These are phyloP conservation scores for Fraxinus xanthoxyloides DNA, from an alignment of 305 asterid genomes.

Conservation along the genomic window DNA sequence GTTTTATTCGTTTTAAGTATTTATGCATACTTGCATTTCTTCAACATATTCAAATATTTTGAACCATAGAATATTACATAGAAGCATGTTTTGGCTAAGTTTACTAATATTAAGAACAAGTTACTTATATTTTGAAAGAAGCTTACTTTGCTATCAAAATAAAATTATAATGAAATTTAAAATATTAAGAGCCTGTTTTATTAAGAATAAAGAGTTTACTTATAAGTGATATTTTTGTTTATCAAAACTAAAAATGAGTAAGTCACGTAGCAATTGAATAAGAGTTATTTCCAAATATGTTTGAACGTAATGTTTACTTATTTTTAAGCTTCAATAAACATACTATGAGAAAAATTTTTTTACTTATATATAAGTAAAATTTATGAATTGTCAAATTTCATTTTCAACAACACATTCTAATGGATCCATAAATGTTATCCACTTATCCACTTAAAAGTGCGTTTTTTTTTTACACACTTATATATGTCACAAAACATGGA, in stretches of 20 bases:
- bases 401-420: neutral
- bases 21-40: neutral
- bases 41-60: neutral
- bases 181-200: neutral
- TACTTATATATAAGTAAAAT: too few relatives aligned
- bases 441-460: too few relatives aligned
- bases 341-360: too few relatives aligned
- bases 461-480: too few relatives aligned
- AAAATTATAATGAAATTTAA: too few relatives aligned
- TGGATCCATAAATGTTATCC: too few relatives aligned
- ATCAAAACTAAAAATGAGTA: neutral
- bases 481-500: too few relatives aligned
- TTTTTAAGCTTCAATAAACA: too few relatives aligned
- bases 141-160: neutral
- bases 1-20: neutral
- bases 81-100: neutral
- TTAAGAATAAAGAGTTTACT: too few relatives aligned
- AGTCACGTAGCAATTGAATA: neutral
- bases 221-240: too few relatives aligned
- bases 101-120: neutral
- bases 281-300: neutral
- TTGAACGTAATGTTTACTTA: too few relatives aligned
- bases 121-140: neutral
- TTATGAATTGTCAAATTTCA: neutral
- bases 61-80: neutral